These are phyloP conservation scores for Tolypocladium guangdongense DNA, from an alignment of 2,329 filamentous ascomycete genomes.

Conservation along the genomic window DNA sequence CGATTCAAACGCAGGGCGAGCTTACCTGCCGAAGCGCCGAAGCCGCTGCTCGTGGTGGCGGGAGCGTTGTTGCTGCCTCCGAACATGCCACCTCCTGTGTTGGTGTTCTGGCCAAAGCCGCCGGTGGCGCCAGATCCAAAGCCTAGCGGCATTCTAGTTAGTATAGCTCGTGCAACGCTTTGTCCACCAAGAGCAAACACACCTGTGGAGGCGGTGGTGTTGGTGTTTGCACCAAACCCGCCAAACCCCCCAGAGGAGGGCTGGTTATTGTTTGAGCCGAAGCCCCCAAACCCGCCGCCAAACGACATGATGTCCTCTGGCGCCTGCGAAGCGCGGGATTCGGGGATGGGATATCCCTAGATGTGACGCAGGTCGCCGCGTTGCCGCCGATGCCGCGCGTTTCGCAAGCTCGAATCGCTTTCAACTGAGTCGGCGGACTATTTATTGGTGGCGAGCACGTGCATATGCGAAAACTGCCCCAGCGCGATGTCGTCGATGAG, in stretches of 20 bases:
- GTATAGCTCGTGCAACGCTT: slow-evolving; percentile 9
- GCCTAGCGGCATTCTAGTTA: slow-evolving; percentile 15
- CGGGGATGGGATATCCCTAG: neutral
- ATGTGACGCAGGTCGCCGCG: neutral
- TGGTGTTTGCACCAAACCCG: slow-evolving; percentile 40
- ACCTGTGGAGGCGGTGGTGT: slow-evolving; percentile 36
- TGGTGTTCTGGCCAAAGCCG: slow-evolving; percentile 32
- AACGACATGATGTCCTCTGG: slow-evolving; percentile 39
- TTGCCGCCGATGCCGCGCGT: neutral
- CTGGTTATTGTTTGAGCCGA: slow-evolving; percentile 42
- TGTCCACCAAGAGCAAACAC: slow-evolving; percentile 23
- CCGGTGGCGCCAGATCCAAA: slow-evolving; percentile 22
- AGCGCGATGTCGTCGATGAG: neutral
- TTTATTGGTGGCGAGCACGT: neutral
- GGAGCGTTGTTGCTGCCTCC: slow-evolving; percentile 23
- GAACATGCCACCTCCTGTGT: slow-evolving; percentile 30
- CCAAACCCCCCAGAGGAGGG: slow-evolving; percentile 36
- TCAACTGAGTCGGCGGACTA: neutral
- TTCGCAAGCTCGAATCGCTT: neutral
- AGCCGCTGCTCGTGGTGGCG: slow-evolving; percentile 13
- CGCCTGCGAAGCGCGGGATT: slow-evolving; percentile 1
- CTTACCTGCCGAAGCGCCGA: slow-evolving; percentile 24
- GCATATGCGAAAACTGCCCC: neutral
- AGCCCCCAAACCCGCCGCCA: slow-evolving; percentile 42
- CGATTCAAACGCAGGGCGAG: neutral